Base-by-base conservation (phyloP, 331 rosid species). In the Malus hybrid region DNA sequence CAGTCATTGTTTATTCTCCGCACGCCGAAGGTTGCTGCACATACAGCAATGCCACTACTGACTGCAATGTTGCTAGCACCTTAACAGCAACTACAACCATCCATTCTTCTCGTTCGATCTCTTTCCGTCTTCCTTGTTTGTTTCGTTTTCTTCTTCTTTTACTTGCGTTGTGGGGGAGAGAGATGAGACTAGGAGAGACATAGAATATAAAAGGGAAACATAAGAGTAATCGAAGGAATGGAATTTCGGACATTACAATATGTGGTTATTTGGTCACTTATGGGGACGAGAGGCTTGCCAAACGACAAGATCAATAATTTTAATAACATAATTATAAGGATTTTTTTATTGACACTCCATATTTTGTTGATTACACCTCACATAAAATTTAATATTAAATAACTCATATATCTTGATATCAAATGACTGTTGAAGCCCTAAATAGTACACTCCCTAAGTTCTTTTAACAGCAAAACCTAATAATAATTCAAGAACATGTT, bases 1-100 rank as follows among this genome's bases (percentile, higher is more conserved):
- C 79, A 76, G 86, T 61, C 90, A 87, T 84, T 22, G 67, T 63
- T 61, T 61, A 61, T 61, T 19, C 11, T 19, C 46, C 4, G 12
- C 46, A 15, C 13, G 29, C 29, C 32, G 75, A 64, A 31, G 4
- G 46, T 39, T 39, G 75, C 32, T 20, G 76, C 29, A 57, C 1
- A 57, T 24, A 57, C 64, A 52, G 12, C 19, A 19, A 4, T 54
- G 63, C 18, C 32, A 36, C 22, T 72, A 54, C 10, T 4, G 67
- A n/a, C 13, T 24, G 34, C 46, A 39, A 9, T 54, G 11, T 16
- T 24, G 14, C 34, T 33, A 20, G 34, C 54, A 57, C 55, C 67
- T 72, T 59, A 72, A 54, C 65, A 71, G 29, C 39, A 34, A 56
- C 76, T 39, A 33, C 56, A 48, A 60, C 4, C 57, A 15, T 59